phyloP scores from a whole-genome alignment of 2,329 filamentous ascomycete genomes.

The Lasiodiplodia theobromae region DNA sequence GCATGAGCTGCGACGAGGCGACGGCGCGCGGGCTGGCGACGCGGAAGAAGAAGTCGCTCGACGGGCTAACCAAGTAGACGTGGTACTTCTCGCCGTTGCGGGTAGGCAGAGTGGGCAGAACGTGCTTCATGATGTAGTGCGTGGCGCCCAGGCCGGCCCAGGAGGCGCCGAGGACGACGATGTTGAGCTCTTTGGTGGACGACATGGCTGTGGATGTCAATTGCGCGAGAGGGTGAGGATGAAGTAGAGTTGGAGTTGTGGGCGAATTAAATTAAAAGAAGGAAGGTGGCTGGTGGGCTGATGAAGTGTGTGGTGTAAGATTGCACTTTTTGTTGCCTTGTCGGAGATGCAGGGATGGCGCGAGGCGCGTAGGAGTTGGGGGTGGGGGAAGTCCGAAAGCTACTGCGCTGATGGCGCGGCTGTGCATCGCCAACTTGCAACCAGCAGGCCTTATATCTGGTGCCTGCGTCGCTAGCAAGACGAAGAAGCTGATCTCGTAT shows the following conservation, averaged over 20 bases:
- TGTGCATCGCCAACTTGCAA: not conserved
- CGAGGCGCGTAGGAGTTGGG: slow-evolving; percentile 12
- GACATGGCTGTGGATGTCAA: slow-evolving; percentile 5
- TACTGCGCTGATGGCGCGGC: not conserved
- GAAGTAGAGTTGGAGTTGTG: not conserved
- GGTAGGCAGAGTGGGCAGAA: slow-evolving; percentile 38
- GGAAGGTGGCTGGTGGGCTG: not conserved
- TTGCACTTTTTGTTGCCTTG: slow-evolving; percentile 15
- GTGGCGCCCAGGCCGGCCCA: slow-evolving; percentile 46
- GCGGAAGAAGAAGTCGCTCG: slow-evolving; percentile 49
- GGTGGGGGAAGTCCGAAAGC: slow-evolving; percentile 25
- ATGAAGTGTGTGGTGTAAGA: not conserved
- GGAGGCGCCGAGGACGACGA: slow-evolving; percentile 47
- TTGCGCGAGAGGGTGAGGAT: not conserved
- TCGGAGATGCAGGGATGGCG: slow-evolving; percentile 17
- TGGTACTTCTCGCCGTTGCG: slow-evolving; percentile 37
- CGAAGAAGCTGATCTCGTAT: too few species aligned
- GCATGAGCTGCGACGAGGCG: slow-evolving; percentile 39
- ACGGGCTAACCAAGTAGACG: slow-evolving; percentile 45
- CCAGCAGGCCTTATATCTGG: too few species aligned
- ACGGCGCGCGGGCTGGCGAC: slow-evolving; percentile 46
- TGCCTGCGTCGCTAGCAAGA: too few species aligned
- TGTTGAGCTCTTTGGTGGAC: slow-evolving; percentile 29
- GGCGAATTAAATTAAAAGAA: not conserved
- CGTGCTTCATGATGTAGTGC: slow-evolving; percentile 44